Base-by-base conservation (phyloP, 352 stramenopile genomes). In the Globisporangium heterothallicum region DNA sequence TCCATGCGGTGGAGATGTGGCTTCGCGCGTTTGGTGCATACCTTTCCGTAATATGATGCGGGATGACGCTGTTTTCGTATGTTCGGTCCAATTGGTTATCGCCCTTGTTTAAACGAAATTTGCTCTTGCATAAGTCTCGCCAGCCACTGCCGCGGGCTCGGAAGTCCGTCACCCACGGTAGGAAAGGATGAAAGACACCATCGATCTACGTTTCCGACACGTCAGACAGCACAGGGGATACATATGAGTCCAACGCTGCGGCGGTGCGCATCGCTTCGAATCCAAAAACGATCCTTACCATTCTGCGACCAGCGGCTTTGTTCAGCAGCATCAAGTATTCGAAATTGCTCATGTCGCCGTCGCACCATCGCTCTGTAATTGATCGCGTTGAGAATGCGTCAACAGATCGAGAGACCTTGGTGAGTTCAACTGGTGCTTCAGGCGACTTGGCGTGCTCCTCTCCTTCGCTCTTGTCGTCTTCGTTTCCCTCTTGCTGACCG, bases 121-220 rank as follows among this genome's bases (percentile, higher is more conserved):
- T 98, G 49, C 78, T 96, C 59, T 90, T 96, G 14, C 61, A 74
- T 13, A 98, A 61, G 52, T 98, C 90, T 19, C 94, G 74, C 83
- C 88, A 96, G 19, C 86, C 79, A 27, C 64, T 66, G 30, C 60
- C 54, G 4, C 53, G 62, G 3, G 53, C 56, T 4, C 61, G 79
- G 53, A 98, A 97, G 63, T 98, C 89, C 10, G 87, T 95, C 9
- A 98, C 92, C 96, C 96, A 99, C 1, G 96, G 96, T n/a, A 99
- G 49, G 26, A 99, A 87, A 0, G 92, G 88, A 59, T 98, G 93
- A 55, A 96, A 95, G 10, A 78, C 70, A 22, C 72, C 65, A 51
- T 88, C 75, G 14, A 86, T 63, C 74, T 89, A 61, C n/a, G n/a
- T n/a, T n/a, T n/a, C n/a, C n/a, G n/a, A n/a, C n/a, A n/a, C n/a